These are phyloP conservation scores for Amauroascus niger DNA, from an alignment of 2,329 filamentous ascomycete species.

Conservation along the genomic window DNA sequence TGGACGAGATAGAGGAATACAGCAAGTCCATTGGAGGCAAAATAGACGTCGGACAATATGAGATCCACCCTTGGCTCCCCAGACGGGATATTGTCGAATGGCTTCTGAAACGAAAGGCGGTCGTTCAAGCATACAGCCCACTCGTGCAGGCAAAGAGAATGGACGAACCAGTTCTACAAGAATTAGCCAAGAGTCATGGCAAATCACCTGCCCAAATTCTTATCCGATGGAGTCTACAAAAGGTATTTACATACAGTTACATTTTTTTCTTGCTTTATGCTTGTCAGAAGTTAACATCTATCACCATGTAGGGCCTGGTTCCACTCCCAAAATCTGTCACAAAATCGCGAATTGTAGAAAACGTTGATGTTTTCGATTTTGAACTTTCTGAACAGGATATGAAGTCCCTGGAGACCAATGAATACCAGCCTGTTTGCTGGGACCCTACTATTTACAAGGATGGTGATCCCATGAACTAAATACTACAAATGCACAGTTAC, in stretches of 20 bases:
- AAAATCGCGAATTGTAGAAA: slow-evolving; percentile 51
- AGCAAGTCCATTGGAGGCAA: slow-evolving; percentile 47
- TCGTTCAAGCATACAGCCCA: slow-evolving; percentile 49
- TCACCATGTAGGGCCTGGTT: slow-evolving; percentile 44
- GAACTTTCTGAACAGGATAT: slow-evolving; percentile 51
- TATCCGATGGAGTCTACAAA: slow-evolving; percentile 53
- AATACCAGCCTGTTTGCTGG: slow-evolving; percentile 51
- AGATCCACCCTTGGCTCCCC: slow-evolving; percentile 80
- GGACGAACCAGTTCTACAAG: slow-evolving; percentile 45
- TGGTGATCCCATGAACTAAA: slow-evolving; percentile 6
- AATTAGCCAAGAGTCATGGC: slow-evolving; percentile 46
- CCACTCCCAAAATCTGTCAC: slow-evolving; percentile 56
- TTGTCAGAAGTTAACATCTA: background rate
- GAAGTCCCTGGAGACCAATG: slow-evolving; percentile 44
- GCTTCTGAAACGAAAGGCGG: slow-evolving; percentile 55
- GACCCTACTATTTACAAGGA: slow-evolving; percentile 34
- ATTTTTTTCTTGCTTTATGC: background rate
- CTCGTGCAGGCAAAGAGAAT: slow-evolving; percentile 39
- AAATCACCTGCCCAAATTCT: slow-evolving; percentile 52
- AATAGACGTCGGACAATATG: slow-evolving; percentile 76
- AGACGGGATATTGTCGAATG: slow-evolving; percentile 71
- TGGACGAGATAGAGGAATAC: slow-evolving; percentile 35
- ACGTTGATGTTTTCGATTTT: slow-evolving; percentile 51
- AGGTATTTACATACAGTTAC: slow-evolving; percentile 35
- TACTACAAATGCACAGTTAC: background rate